Percentiles rank a stretch among this genome's conserved stretches.
These are phyloP conservation scores for Aspergillus brunneoviolaceus DNA, from an alignment of 2,329 filamentous ascomycete genomes.

Conservation along the genomic window DNA sequence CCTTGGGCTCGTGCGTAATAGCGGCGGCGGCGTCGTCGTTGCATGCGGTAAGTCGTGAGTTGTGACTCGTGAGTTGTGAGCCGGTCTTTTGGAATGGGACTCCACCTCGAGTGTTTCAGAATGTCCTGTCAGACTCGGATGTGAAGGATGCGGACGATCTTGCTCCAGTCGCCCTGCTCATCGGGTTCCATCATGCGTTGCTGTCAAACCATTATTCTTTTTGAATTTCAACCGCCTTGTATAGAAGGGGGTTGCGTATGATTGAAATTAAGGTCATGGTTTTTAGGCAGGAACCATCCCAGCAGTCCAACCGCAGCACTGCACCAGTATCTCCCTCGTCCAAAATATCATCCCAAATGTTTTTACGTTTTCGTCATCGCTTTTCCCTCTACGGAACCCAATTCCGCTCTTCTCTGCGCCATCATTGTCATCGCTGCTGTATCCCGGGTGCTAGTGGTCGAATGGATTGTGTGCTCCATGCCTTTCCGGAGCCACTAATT, in stretches of 20 bases:
- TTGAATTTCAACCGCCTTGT: not conserved
- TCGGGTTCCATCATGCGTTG: not conserved
- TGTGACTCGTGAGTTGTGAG: slow-evolving; percentile 1
- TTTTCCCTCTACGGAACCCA: slow-evolving; percentile 1
- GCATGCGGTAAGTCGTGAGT: not conserved
- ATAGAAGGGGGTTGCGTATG: not conserved
- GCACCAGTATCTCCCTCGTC: not conserved
- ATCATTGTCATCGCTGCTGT: not conserved
- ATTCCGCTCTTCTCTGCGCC: not conserved
- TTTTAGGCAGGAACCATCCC: not conserved
- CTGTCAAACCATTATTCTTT: not conserved
- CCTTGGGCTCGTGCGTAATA: not conserved
- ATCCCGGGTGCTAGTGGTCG: not conserved
- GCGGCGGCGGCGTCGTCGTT: slow-evolving; percentile 13
- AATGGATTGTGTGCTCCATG: slow-evolving; percentile 2
- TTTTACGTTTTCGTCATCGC: not conserved
- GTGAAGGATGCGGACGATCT: not conserved
- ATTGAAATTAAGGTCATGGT: not conserved
- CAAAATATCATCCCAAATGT: not conserved
- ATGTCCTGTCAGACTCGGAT: slow-evolving; percentile 10
- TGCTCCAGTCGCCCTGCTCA: not conserved
- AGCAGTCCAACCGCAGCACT: not conserved
- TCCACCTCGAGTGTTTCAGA: slow-evolving; percentile 23
- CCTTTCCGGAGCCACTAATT: not conserved
- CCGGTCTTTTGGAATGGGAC: slow-evolving; percentile 6